phyloP scores from a whole-genome alignment of 305 asterid species.

The Solanum hybrid region DNA sequence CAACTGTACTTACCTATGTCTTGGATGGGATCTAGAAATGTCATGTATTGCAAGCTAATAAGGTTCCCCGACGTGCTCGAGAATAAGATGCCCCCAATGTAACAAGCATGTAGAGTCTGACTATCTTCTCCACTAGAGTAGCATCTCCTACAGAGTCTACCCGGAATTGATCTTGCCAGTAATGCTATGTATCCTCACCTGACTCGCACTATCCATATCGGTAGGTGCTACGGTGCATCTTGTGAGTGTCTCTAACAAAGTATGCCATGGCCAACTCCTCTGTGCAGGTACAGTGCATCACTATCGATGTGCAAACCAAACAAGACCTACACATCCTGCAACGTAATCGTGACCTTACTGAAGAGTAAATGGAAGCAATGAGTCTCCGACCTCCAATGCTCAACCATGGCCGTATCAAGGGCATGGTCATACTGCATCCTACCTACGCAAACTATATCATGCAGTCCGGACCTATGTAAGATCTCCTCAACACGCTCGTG shows the following conservation, averaged over 20 bases:
- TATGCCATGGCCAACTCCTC: not conserved
- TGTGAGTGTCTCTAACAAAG: not conserved
- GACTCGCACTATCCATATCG: not conserved
- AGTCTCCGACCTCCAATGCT: not conserved
- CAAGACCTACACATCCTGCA: not conserved
- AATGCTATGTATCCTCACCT: not conserved
- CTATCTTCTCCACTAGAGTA: not conserved
- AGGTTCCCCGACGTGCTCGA: not conserved
- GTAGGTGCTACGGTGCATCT: not conserved
- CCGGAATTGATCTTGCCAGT: not conserved
- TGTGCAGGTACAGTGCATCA: not conserved
- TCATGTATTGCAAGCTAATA: not conserved
- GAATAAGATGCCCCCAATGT: not conserved
- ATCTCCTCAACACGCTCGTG: not conserved
- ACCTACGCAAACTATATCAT: not conserved
- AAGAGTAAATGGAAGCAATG: not conserved
- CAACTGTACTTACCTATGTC: not conserved
- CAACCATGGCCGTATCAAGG: not conserved
- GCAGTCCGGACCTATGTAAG: not conserved
- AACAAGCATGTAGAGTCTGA: not conserved
- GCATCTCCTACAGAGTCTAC: not conserved
- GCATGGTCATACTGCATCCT: not conserved
- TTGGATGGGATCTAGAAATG: not conserved
- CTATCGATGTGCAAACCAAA: not conserved
- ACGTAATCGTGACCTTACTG: not conserved